Evolutionary conservation across 169 alveolate species (phyloP).

Genomic region (Plasmodium fragile): DNA sequence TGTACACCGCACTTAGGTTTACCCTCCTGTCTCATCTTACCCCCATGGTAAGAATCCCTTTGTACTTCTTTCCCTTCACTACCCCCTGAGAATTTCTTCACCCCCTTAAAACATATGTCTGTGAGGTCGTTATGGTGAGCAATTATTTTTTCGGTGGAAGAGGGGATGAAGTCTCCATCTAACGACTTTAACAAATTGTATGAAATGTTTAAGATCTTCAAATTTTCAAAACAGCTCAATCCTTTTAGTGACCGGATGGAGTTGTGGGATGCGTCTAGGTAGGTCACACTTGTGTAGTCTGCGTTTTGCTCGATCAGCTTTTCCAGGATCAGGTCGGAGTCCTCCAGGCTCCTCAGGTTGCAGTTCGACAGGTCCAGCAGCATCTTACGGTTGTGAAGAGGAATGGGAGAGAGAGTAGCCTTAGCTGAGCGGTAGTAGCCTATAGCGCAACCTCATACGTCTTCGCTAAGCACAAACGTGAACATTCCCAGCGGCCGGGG

Average conservation of each 20-base stretch:
- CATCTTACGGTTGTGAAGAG: not conserved
- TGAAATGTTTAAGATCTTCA: conserved; percentile 32
- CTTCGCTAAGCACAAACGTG: not conserved
- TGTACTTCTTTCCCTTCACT: not conserved
- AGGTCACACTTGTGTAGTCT: conserved; percentile 58
- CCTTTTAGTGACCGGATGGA: conserved; percentile 29
- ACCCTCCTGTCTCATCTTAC: not conserved
- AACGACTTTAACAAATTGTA: conserved; percentile 21
- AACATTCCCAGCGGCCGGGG: not conserved
- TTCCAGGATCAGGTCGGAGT: conserved; percentile 47
- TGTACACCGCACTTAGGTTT: not conserved
- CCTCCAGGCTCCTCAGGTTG: conserved; percentile 49
- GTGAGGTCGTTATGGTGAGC: conserved; percentile 25
- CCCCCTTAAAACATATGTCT: conserved; percentile 50
- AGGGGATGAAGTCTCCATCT: conserved; percentile 60
- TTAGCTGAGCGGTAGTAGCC: not conserved
- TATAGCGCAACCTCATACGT: not conserved
- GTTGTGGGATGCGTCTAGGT: conserved; percentile 52
- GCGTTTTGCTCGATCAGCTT: conserved; percentile 37
- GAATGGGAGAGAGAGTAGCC: not conserved
- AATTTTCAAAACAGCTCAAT: conserved; percentile 43
- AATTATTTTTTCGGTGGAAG: conserved; percentile 33
- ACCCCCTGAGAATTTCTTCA: not conserved
- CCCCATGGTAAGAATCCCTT: not conserved
- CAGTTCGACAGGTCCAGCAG: conserved; percentile 52